Conservation (phyloP, 176 grass and related monocot genomes). For the Paspalum vaginatum region DNA sequence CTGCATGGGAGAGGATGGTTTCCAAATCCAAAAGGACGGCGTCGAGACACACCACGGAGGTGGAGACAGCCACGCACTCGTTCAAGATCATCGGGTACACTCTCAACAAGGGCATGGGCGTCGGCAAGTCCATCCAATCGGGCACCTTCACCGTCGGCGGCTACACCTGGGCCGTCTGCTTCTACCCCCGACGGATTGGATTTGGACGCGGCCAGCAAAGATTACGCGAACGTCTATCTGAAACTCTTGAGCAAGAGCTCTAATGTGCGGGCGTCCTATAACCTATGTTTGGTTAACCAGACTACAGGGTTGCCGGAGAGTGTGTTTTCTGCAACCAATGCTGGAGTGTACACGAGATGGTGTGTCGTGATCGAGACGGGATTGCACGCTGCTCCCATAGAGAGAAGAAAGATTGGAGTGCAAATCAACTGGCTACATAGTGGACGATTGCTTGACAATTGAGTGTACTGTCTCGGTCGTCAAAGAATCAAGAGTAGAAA, state of each 20-base stretch:
- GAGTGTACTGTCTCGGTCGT: background rate
- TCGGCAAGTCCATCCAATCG: background rate
- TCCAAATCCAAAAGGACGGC: background rate
- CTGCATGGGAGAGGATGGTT: background rate
- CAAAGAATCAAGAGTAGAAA: background rate
- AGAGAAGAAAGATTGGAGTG: background rate
- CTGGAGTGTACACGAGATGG: background rate
- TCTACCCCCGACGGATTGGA: background rate
- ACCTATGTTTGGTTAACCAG: background rate
- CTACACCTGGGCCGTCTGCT: background rate
- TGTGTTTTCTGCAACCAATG: background rate
- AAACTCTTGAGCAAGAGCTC: background rate
- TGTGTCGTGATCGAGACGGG: too few species aligned
- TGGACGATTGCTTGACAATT: background rate
- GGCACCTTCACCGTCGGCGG: background rate
- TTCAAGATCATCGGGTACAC: conserved; percentile 13
- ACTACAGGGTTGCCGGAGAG: background rate
- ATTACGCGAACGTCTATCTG: background rate
- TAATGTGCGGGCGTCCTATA: background rate
- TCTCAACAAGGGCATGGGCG: background rate
- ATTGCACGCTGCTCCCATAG: background rate
- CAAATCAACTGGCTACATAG: background rate
- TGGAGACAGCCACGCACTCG: background rate
- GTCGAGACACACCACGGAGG: background rate
- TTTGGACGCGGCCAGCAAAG: background rate